phyloP scores from a whole-genome alignment of 345 rosid species.

The Pistacia integerrima region DNA sequence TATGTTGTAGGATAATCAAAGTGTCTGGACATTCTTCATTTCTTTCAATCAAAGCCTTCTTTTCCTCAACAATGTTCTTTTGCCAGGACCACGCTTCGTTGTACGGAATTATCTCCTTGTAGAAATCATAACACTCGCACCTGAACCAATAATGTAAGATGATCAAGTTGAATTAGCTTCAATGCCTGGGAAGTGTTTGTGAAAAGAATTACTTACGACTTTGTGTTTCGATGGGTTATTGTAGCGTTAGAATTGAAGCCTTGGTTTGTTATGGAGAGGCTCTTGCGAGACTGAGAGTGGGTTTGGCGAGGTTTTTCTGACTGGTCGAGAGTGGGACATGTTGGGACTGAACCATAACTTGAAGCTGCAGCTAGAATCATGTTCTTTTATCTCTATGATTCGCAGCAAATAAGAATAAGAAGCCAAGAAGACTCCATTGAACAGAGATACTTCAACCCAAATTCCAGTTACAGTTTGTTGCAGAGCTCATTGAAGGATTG shows the following conservation, averaged over 20 bases:
- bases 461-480: neutral
- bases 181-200: slow-evolving; percentile 32
- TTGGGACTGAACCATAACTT: slow-evolving; percentile 22
- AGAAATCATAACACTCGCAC: slow-evolving; percentile 69
- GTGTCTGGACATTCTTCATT: slow-evolving; percentile 67
- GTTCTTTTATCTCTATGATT: neutral
- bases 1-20: slow-evolving; percentile 66
- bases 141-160: slow-evolving; percentile 28
- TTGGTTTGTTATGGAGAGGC: slow-evolving; percentile 1
- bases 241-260: slow-evolving; percentile 9
- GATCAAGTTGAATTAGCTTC: neutral
- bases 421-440: neutral
- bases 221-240: slow-evolving; percentile 12
- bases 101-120: slow-evolving; percentile 64
- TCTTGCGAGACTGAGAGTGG: neutral
- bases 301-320: neutral
- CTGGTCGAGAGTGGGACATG: slow-evolving; percentile 10
- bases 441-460: neutral
- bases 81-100: slow-evolving; percentile 81
- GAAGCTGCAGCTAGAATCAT: slow-evolving; percentile 30
- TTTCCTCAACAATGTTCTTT: slow-evolving; percentile 52
- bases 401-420: neutral
- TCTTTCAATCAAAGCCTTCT: slow-evolving; percentile 54
- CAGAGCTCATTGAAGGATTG: neutral
- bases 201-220: slow-evolving; percentile 34